Conservation (phyloP, 1,139 yeast species). For the Lodderomyces orthopsilosis region DNA sequence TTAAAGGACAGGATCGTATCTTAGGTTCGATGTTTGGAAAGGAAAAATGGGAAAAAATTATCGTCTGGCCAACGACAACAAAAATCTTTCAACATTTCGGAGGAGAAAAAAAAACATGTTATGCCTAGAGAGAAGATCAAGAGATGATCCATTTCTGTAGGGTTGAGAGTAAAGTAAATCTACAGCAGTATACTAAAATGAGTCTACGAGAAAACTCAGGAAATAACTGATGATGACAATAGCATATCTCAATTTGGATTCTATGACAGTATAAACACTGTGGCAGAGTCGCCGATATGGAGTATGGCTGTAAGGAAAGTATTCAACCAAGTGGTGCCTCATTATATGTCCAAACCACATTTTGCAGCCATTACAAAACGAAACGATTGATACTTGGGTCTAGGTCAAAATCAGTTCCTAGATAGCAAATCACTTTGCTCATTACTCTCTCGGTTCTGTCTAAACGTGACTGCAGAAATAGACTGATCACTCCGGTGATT, state of each 20-base stretch:
- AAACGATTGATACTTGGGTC: background rate
- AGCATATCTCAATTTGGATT: background rate
- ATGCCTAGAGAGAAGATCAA: background rate
- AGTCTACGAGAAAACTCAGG: background rate
- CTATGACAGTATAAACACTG: background rate
- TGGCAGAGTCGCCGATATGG: background rate
- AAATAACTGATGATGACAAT: background rate
- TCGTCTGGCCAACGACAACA: constrained; percentile 8
- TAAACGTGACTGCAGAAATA: background rate
- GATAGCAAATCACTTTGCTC: background rate
- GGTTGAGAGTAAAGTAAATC: background rate
- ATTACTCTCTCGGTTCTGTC: background rate
- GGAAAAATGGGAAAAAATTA: constrained; percentile 4
- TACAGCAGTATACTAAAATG: background rate
- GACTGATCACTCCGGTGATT: background rate
- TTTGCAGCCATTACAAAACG: background rate
- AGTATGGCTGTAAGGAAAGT: background rate
- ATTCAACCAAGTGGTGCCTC: background rate
- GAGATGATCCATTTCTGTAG: background rate
- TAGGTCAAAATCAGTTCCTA: background rate
- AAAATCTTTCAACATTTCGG: background rate
- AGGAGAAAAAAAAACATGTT: constrained; percentile 5
- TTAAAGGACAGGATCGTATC: background rate
- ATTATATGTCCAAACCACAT: background rate
- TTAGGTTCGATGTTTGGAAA: background rate